phyloP scores from a whole-genome alignment of 495 filamentous ascomycete species.

The Parachaetomium inaequale region DNA sequence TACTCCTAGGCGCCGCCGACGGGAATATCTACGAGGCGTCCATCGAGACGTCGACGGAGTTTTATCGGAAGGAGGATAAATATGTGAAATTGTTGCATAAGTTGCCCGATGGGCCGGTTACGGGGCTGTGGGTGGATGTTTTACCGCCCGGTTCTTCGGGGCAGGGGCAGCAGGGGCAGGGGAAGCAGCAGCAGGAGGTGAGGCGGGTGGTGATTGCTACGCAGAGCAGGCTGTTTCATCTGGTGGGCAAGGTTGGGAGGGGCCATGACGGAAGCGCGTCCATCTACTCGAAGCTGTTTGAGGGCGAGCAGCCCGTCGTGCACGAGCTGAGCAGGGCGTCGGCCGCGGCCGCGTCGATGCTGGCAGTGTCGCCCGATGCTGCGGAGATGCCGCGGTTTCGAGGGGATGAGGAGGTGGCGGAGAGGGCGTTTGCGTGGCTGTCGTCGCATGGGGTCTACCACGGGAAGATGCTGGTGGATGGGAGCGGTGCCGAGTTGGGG shows the following conservation, averaged over 20 bases:
- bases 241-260: conserved; percentile 69
- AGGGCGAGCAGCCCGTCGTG: conserved; percentile 69
- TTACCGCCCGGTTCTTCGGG: neutral
- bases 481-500: conserved; percentile 55
- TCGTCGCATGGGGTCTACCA: conserved; percentile 83
- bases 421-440: conserved; percentile 86
- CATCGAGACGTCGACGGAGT: conserved; percentile 88
- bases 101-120: conserved; percentile 69
- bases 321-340: conserved; percentile 62
- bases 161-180: neutral
- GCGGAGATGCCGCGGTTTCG: conserved; percentile 44
- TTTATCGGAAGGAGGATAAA: conserved; percentile 90
- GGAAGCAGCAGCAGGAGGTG: conserved; percentile 55
- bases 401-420: conserved; percentile 41
- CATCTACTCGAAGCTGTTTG: conserved; percentile 83
- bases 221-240: conserved; percentile 68
- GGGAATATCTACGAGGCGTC: conserved; percentile 95
- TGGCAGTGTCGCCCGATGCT: conserved; percentile 73
- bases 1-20: conserved; percentile 86
- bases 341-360: conserved; percentile 54
- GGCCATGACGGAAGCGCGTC: conserved; percentile 77
- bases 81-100: conserved; percentile 81
- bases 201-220: conserved; percentile 76
- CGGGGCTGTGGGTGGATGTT: conserved; percentile 74
- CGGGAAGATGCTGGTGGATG: conserved; percentile 60